phyloP scores from a whole-genome alignment of 768 basidiomycete species.

The Tulasnella calospora region DNA sequence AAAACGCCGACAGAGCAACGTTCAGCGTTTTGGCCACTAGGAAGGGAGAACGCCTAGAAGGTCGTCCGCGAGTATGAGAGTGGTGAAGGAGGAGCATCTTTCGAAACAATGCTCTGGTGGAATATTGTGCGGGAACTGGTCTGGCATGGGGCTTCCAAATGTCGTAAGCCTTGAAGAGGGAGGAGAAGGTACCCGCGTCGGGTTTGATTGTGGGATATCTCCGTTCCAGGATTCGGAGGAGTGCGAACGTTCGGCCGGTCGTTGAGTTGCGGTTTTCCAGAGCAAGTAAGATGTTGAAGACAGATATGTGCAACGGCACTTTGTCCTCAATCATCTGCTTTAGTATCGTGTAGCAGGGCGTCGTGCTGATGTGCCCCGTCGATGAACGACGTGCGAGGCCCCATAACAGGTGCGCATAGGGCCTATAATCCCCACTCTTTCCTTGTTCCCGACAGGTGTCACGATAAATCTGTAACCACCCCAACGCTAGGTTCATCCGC shows the following conservation, averaged over 20 bases:
- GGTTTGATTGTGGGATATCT: constrained; percentile 11
- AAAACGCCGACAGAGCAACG: constrained; percentile 21
- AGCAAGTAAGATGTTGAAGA: constrained; percentile 32
- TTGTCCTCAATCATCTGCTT: constrained; percentile 20
- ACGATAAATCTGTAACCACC: constrained; percentile 18
- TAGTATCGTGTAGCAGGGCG: constrained; percentile 8
- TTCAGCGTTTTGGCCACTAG: constrained; percentile 17
- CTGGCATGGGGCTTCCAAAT: not conserved
- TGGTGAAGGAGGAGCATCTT: constrained; percentile 17
- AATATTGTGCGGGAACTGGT: not conserved
- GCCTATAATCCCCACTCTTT: not conserved
- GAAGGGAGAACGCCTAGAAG: not conserved
- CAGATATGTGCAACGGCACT: constrained; percentile 22
- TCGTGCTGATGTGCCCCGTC: not conserved
- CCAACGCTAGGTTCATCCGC: not conserved
- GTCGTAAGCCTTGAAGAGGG: constrained; percentile 22
- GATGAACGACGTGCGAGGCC: not conserved
- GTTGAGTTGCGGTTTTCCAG: constrained; percentile 6
- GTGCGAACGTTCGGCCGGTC: constrained; percentile 21
- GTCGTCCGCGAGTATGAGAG: constrained; percentile 31
- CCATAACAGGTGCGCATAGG: not conserved
- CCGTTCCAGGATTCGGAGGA: constrained; percentile 25
- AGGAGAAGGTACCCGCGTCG: constrained; percentile 19
- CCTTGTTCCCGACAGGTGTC: not conserved
- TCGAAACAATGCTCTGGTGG: constrained; percentile 23